Base-by-base conservation (phyloP, 2,329 filamentous ascomycete genomes). In the Myriosclerotinia curreyana region DNA sequence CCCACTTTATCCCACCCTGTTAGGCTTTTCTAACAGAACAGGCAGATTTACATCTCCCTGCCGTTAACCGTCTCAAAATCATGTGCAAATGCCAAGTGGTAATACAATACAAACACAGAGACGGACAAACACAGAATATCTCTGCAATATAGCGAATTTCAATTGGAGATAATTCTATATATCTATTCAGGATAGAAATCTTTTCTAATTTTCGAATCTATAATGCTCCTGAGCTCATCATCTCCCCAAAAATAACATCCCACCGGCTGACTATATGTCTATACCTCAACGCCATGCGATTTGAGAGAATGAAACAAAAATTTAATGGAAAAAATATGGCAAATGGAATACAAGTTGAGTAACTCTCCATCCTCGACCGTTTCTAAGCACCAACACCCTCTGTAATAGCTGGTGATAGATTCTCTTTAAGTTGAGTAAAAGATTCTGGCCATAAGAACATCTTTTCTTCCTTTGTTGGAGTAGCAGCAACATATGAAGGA, bases 361-460 rank as follows among this genome's bases (percentile, higher is more conserved):
- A 3, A 12, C 22, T 51, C 5, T 50, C 2, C 11, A 17, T 51
- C 34, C 34, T 2, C 31, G 0, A 48, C 28, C 46, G 28, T 6
- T 31, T 31, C 2, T n/a, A 64, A 38, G 44, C 61, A 8, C 8
- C 46, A 11, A 64, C 20, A 2, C 42, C 17, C 14, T 64, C 61
- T 5, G 20, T 38, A 11, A 59, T 64, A 5, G 53, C 36, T 20
- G 53, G 8, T 20, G 61, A 53, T 15, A 25, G 46, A 12, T 48
- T 59, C 25, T 59, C 55, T 22, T 59, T 64, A 9, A 64, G 9
- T 66, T 81, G 76, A 6, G 80, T 79, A 69, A 85, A 86, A 11
- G 79, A 77, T 71, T 86, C 82, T 0, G 85, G 85, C 85, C 84
- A 87, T 51, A 86, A 74, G 69, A 86, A 83, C 77, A 84, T 83